These are phyloP conservation scores for Fusarium sp. DNA, from an alignment of 2,329 filamentous ascomycete species.

Conservation along the genomic window DNA sequence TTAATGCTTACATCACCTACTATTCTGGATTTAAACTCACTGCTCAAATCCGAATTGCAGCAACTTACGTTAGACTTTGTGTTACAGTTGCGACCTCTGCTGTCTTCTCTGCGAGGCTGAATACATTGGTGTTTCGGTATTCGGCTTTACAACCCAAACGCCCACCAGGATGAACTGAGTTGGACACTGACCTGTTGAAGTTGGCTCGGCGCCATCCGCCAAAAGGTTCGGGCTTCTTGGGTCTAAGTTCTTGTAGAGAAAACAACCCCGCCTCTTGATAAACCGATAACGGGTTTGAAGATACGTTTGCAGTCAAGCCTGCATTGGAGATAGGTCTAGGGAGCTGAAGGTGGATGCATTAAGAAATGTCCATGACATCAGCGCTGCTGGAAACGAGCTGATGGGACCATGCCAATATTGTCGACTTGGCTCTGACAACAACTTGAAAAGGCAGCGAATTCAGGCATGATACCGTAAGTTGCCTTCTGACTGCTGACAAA, in stretches of 20 bases:
- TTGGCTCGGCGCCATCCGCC: conserved; percentile 24
- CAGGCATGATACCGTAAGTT: conserved; percentile 6
- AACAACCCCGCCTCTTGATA: conserved; percentile 23
- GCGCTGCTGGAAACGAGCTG: not conserved
- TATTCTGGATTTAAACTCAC: conserved; percentile 5
- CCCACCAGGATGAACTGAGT: not conserved
- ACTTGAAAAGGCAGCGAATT: not conserved
- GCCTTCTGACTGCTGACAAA: conserved; percentile 8
- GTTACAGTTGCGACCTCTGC: not conserved
- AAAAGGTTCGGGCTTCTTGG: conserved; percentile 1
- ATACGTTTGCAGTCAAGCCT: conserved; percentile 20
- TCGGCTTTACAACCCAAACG: conserved; percentile 4
- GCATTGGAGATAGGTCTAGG: conserved; percentile 13
- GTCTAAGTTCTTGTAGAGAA: not conserved
- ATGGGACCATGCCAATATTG: conserved; percentile 3
- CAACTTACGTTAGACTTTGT: conserved; percentile 1
- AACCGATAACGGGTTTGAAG: conserved; percentile 22
- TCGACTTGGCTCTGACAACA: not conserved
- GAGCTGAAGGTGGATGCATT: conserved; percentile 14
- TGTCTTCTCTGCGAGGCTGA: not conserved
- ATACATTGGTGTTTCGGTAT: conserved; percentile 10
- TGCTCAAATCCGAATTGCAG: not conserved
- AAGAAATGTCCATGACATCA: conserved; percentile 24
- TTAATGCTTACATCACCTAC: conserved; percentile 31
- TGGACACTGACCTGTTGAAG: not conserved